A percentile compares a stretch with the other conserved stretches of the same genome.
Evolutionary conservation across 495 filamentous ascomycete genomes (phyloP).

Genomic region (Talaromyces adpressus): DNA sequence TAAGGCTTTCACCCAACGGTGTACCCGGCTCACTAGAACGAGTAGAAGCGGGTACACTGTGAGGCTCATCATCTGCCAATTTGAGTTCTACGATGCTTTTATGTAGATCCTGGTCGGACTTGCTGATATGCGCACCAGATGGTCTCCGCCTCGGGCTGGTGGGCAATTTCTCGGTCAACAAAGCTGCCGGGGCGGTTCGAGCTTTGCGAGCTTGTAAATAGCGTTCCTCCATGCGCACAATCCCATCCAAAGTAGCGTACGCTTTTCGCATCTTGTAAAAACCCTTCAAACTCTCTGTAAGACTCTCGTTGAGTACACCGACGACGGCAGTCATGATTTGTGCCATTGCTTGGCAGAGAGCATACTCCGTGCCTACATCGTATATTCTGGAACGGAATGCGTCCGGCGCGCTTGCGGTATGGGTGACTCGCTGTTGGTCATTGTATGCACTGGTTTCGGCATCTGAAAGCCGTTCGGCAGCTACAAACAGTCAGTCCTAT

Average conservation of each 20-base stretch:
- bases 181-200: not conserved
- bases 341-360: conserved; percentile 68
- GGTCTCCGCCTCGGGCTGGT: not conserved
- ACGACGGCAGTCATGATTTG: conserved; percentile 88
- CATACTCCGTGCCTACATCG: conserved; percentile 76
- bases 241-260: conserved; percentile 72
- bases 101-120: conserved; percentile 15
- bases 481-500: conserved; percentile 28
- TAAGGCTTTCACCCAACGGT: conserved; percentile 24
- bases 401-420: conserved; percentile 36
- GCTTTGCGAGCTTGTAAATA: conserved; percentile 32
- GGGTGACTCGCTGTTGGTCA: conserved; percentile 68
- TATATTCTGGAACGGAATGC: conserved; percentile 59
- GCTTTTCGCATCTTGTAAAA: conserved; percentile 94
- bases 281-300: conserved; percentile 84
- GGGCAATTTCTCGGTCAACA: not conserved
- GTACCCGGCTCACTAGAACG: conserved; percentile 15
- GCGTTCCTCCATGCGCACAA: conserved; percentile 56
- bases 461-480: conserved; percentile 62
- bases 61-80: conserved; percentile 13
- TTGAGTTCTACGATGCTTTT: conserved; percentile 27
- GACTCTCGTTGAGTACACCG: conserved; percentile 81
- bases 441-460: conserved; percentile 74
- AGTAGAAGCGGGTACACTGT: conserved; percentile 6
- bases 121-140: not conserved